Percentiles rank a stretch among this genome's conserved stretches.
phyloP scores from a whole-genome alignment of 129 eudicot species.

The carrot (Daucus carota) region DNA sequence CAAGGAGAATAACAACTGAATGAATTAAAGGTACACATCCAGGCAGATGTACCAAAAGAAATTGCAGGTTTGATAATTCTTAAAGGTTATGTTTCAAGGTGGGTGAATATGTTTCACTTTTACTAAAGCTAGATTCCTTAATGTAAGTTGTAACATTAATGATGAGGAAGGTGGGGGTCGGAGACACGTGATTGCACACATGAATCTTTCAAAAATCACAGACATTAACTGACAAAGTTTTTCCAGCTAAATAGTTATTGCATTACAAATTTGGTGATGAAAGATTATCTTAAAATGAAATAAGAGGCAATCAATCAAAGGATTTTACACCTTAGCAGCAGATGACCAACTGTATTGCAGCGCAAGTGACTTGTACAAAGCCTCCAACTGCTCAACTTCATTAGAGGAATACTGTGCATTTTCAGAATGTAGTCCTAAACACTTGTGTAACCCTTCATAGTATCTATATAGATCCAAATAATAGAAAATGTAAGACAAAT shows the following conservation, averaged over 20 bases:
- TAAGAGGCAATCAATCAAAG: constrained; percentile 2
- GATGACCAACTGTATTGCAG: constrained; percentile 86
- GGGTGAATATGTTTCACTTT: neutral
- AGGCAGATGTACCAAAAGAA: neutral
- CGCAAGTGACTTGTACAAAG: constrained; percentile 68
- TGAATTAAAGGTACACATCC: neutral
- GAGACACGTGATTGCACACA: neutral
- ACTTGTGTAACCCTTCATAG: constrained; percentile 87
- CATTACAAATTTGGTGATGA: neutral
- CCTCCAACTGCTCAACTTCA: constrained; percentile 63
- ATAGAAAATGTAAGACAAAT: neutral
- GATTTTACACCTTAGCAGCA: constrained; percentile 77
- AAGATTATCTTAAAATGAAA: neutral
- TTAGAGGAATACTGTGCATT: constrained; percentile 56
- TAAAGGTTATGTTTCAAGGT: neutral
- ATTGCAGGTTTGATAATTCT: neutral
- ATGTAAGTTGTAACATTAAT: neutral
- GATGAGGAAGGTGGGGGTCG: neutral
- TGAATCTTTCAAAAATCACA: neutral
- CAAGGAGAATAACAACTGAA: neutral
- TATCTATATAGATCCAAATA: constrained; percentile 38
- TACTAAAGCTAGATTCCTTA: neutral
- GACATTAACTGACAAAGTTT: neutral
- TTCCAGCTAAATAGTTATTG: neutral
- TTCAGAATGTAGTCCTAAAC: constrained; percentile 63